These are phyloP conservation scores for Maudiozyma barnettii DNA, from an alignment of 805 yeast genomes.

Conservation along the genomic window DNA sequence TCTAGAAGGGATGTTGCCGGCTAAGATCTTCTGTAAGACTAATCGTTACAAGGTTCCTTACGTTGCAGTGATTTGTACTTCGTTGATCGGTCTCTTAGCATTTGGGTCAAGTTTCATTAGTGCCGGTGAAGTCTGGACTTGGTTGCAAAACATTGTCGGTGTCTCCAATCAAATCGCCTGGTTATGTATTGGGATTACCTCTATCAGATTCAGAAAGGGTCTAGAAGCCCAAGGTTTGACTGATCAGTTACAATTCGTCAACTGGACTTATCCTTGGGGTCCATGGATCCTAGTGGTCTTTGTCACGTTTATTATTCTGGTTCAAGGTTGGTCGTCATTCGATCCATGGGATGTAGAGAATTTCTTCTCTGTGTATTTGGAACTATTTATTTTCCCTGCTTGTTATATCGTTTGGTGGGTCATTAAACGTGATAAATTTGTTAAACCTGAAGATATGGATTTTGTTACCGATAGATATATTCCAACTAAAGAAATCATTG, in stretches of 20 bases:
- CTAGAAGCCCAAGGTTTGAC: conserved; percentile 35
- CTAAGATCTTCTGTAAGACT: conserved; percentile 28
- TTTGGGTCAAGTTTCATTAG: conserved; percentile 51
- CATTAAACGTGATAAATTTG: conserved; percentile 34
- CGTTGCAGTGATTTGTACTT: conserved; percentile 41
- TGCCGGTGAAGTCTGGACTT: conserved; percentile 43
- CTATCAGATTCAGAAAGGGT: conserved; percentile 41
- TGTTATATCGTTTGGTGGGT: conserved; percentile 37
- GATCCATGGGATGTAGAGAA: conserved; percentile 35
- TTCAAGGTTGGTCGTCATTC: conserved; percentile 46
- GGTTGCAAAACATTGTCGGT: conserved; percentile 46
- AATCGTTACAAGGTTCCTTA: conserved; percentile 40
- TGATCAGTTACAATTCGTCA: conserved; percentile 33
- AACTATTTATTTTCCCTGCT: conserved; percentile 39
- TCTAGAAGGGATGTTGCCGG: conserved; percentile 33
- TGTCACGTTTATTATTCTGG: conserved; percentile 37
- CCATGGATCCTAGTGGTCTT: conserved; percentile 38
- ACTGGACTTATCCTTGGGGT: conserved; percentile 46
- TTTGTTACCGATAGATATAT: conserved; percentile 43
- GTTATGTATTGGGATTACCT: conserved; percentile 41
- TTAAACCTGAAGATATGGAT: conserved; percentile 40
- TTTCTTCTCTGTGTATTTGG: conserved; percentile 40
- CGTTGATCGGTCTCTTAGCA: conserved; percentile 47
- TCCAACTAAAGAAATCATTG: conserved; percentile 41
- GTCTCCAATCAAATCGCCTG: conserved; percentile 45